phyloP scores from a whole-genome alignment of 164 flowering plant genomes.

The Berberis vulgaris region DNA sequence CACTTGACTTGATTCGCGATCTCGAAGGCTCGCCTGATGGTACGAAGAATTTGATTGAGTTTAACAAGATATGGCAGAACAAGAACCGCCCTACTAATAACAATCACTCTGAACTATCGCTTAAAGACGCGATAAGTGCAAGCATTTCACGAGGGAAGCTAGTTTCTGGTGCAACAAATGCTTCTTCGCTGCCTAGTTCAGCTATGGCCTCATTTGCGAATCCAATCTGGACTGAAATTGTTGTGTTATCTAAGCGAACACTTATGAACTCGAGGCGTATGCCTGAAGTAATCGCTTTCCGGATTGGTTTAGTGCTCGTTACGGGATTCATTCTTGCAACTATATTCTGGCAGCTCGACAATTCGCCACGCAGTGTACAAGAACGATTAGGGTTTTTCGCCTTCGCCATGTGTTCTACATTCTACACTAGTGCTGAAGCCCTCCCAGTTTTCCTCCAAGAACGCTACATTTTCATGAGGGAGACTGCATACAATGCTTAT shows the following conservation, averaged over 20 bases:
- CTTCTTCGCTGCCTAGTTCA: constrained; percentile 1
- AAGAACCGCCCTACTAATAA: constrained; percentile 3
- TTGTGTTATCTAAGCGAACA: constrained; percentile 47
- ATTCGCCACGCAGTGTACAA: constrained; percentile 71
- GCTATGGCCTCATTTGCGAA: constrained; percentile 60
- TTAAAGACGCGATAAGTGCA: constrained; percentile 73
- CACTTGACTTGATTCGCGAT: constrained; percentile 74
- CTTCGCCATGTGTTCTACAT: constrained; percentile 94
- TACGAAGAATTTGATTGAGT: constrained; percentile 49
- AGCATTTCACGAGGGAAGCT: constrained; percentile 76
- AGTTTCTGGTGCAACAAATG: constrained; percentile 56
- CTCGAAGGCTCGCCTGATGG: constrained; percentile 57
- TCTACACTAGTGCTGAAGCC: constrained; percentile 94
- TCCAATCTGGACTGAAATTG: constrained; percentile 66
- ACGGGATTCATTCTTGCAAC: constrained; percentile 88
- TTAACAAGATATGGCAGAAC: constrained; percentile 55
- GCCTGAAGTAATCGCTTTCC: constrained; percentile 73
- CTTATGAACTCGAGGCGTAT: constrained; percentile 48
- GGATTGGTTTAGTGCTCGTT: constrained; percentile 60
- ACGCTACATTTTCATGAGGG: constrained; percentile 87
- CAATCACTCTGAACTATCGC: constrained; percentile 16
- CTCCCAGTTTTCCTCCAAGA: constrained; percentile 85
- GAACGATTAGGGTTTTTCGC: constrained; percentile 92
- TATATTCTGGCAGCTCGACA: constrained; percentile 70
- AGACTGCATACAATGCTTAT: constrained; percentile 91